Evolutionary conservation across 164 flowering plant species (phyloP), one percentile per base, ranked within the genome.

Genomic region (Warburgia ugandensis): DNA sequence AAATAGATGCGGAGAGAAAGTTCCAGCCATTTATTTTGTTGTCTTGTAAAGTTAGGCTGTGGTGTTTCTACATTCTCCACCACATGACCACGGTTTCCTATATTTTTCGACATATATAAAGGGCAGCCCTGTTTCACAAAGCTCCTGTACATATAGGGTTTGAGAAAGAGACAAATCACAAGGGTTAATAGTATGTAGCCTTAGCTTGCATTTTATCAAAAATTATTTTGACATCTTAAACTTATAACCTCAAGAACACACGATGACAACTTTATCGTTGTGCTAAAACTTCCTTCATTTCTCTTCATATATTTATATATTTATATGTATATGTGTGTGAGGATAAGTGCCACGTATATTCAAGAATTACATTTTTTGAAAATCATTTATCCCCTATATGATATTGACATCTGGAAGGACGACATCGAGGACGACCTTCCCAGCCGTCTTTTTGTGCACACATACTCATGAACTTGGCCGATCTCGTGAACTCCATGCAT

Each of bases 391-490:
- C 10, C 19, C 1, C 39, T 10, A 48, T 36, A 38, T 42, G 64
- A 48, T 16, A 54, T 31, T 28, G 37, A 60, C 50, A 25, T 46
- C 27, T 23, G 52, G 61, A 53, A 45, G 23, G 39, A n/a, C 32
- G 38, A 43, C 38, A 0, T 22, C 10, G 63, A 61, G 54, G 52
- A 56, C 22, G 68, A 48, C 62, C 61, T 74, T 66, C 68, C 29
- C n/a, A 58, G 76, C 74, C 73, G 77, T 72, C 78, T 55, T 71
- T 62, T 73, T 56, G 67, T 62, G 72, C 25, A 36, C 25, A 48
- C 12, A 41, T 36, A 62, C 74, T 67, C 77, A 77, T 73, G 75
- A 76, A 63, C 72, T 65, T 58, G 35, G 54, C 38, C 26, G 56
- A 50, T 29, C 79, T 66, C 80, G 77, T 75, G 76, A 75, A 57